Evolutionary conservation across 257 asterid species (phyloP), one percentile per base, ranked within the genome.

Genomic region (Solanum stenotomum): DNA sequence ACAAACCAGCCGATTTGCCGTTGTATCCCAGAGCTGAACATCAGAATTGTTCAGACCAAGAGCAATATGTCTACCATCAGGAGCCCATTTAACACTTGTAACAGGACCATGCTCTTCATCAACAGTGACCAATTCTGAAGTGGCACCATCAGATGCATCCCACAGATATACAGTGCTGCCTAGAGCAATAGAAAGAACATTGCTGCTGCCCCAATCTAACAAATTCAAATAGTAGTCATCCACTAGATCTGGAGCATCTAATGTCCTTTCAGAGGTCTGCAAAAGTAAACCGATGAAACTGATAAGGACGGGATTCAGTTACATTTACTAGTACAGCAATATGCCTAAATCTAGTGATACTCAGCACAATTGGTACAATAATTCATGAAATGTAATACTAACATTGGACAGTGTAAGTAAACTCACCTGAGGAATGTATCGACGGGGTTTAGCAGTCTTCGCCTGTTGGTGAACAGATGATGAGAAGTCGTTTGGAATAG

Each of bases 381-480:
- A 84, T 8, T 38, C 76, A 77, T 77, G 13, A 44, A 42, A 79
- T 78, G 65, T 78, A 16, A 31, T 49, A 29, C 37, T 37, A 10
- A 46, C 40, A 10, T 29, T 81, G 20, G 85, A 29, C 42, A 15
- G 1, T 31, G 44, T 1, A 82, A 29, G 40, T 44, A 67, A 38
- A 88, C 88, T 86, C 75, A 95, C 98, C 98, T 94, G 98, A 44
- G 97, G 97, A 90, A 95, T 93, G 92, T 95, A 92, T 33, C 96
- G 91, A 42, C 94, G 95, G 63, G 94, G 94, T 90, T 95, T 94
- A 42, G 88, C 91, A 2, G 94, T 76, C 81, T 93, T 95, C 23
- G 84, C 90, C 86, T 93, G 98, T 49, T 82, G 93, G 84, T 81
- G 93, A 87, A 90, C 87, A 88, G 92, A 87, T 14, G 92, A 82